Evolutionary conservation across 495 filamentous ascomycete species (phyloP).

Genomic region (Pyrenula aspistea): DNA sequence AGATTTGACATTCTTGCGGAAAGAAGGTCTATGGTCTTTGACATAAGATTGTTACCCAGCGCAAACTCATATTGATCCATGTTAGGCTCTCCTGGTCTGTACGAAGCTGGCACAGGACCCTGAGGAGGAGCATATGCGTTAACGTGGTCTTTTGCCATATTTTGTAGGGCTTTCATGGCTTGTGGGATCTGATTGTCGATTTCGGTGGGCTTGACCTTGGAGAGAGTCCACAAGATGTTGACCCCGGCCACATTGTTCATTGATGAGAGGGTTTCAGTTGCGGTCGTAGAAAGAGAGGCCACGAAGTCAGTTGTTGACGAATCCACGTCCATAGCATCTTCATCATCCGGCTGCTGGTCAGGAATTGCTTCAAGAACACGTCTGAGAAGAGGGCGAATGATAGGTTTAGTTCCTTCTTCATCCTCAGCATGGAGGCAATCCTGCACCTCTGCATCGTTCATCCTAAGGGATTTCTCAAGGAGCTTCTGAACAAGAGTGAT

Average conservation of each 20-base stretch:
- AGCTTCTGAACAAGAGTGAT: slow-evolving; percentile 71
- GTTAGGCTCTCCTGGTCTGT: slow-evolving; percentile 32
- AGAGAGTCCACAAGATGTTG: slow-evolving; percentile 83
- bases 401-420: slow-evolving; percentile 49
- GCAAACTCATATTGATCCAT: slow-evolving; percentile 69
- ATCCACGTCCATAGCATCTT: slow-evolving; percentile 78
- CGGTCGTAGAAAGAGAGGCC: slow-evolving; percentile 65
- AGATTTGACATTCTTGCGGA: slow-evolving; percentile 85
- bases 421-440: slow-evolving; percentile 71
- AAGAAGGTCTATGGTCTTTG: slow-evolving; percentile 88
- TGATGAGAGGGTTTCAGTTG: slow-evolving; percentile 66
- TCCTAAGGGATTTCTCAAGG: slow-evolving; percentile 78
- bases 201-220: slow-evolving; percentile 66
- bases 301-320: slow-evolving; percentile 64
- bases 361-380: slow-evolving; percentile 85
- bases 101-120: slow-evolving; percentile 20
- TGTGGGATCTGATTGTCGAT: slow-evolving; percentile 80
- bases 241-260: slow-evolving; percentile 74
- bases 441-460: slow-evolving; percentile 79
- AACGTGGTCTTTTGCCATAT: slow-evolving; percentile 87
- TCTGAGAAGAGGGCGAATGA: slow-evolving; percentile 52
- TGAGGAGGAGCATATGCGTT: slow-evolving; percentile 44
- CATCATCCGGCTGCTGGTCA: slow-evolving; percentile 74
- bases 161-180: slow-evolving; percentile 85
- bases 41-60: slow-evolving; percentile 73